A percentile compares a stretch with the other conserved stretches of the same genome.
Evolutionary conservation across 108 stramenopile genomes (phyloP).

Genomic region (Bacterosira constricta): DNA sequence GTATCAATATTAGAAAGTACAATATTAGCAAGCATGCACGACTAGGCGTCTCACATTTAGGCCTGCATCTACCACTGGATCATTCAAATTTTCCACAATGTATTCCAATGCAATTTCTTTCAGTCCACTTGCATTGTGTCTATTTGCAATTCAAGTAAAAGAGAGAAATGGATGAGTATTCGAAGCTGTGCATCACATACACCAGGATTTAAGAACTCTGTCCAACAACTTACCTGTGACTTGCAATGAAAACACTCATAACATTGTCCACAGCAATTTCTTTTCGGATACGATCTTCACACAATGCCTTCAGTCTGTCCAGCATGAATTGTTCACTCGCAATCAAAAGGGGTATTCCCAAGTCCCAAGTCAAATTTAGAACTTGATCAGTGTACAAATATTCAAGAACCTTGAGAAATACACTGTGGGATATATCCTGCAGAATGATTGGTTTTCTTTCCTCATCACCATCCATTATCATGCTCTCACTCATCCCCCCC

Average conservation of each 20-base stretch:
- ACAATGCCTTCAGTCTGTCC: conserved; percentile 88
- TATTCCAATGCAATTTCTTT: conserved; percentile 92
- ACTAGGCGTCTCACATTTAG: conserved; percentile 43
- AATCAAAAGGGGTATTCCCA: conserved; percentile 87
- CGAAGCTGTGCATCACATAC: background rate
- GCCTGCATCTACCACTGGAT: conserved; percentile 61
- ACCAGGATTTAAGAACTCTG: background rate
- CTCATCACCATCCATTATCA: conserved; percentile 4
- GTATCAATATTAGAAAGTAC: background rate
- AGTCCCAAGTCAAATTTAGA: conserved; percentile 65
- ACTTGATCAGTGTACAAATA: conserved; percentile 94
- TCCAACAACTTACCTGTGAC: conserved; percentile 48
- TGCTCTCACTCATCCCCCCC: conserved; percentile 81
- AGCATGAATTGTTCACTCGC: conserved; percentile 94
- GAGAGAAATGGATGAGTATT: background rate
- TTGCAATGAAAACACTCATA: conserved; percentile 76
- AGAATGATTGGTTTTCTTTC: conserved; percentile 61
- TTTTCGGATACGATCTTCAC: conserved; percentile 86
- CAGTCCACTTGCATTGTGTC: conserved; percentile 75
- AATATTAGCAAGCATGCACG: background rate
- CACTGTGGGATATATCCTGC: conserved; percentile 78
- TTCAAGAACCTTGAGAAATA: conserved; percentile 91
- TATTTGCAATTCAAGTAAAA: background rate
- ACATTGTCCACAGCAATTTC: conserved; percentile 86
- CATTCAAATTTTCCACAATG: conserved; percentile 75